phyloP scores from a whole-genome alignment of 495 filamentous ascomycete species.

The Aspergillus homomorphus region DNA sequence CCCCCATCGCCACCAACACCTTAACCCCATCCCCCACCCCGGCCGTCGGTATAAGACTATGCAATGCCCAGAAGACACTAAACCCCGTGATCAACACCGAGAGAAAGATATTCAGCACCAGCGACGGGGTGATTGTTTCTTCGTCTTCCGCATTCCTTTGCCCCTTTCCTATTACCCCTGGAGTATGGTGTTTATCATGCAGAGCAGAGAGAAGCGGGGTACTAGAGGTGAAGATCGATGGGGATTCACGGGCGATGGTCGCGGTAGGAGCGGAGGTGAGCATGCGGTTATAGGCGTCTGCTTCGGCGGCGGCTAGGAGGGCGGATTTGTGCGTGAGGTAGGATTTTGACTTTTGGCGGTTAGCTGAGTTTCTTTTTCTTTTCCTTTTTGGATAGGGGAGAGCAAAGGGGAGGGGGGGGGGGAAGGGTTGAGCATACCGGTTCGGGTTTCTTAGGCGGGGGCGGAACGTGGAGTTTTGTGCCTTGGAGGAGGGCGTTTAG shows the following conservation, averaged over 20 bases:
- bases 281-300: conserved; percentile 70
- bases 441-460: conserved; percentile 72
- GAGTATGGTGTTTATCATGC: conserved; percentile 28
- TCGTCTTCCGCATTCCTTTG: conserved; percentile 49
- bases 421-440: conserved; percentile 53
- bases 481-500: conserved; percentile 69
- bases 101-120: conserved; percentile 48
- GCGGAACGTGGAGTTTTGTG: conserved; percentile 69
- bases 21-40: conserved; percentile 1
- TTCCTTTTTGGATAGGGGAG: not conserved
- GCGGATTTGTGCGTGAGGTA: conserved; percentile 87
- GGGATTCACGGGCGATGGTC: conserved; percentile 41
- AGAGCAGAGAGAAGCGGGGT: conserved; percentile 38
- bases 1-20: conserved; percentile 32
- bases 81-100: conserved; percentile 47
- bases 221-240: conserved; percentile 38
- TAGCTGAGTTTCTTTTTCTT: conserved; percentile 1
- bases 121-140: conserved; percentile 41
- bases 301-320: conserved; percentile 76
- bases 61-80: conserved; percentile 48
- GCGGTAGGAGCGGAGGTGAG: conserved; percentile 29
- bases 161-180: conserved; percentile 29
- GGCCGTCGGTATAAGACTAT: conserved; percentile 49
- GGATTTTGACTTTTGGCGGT: conserved; percentile 55
- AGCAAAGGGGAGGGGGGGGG: conserved; percentile 6